These are phyloP conservation scores for Candida ponderosae DNA, from an alignment of 805 yeast species.

Conservation along the genomic window DNA sequence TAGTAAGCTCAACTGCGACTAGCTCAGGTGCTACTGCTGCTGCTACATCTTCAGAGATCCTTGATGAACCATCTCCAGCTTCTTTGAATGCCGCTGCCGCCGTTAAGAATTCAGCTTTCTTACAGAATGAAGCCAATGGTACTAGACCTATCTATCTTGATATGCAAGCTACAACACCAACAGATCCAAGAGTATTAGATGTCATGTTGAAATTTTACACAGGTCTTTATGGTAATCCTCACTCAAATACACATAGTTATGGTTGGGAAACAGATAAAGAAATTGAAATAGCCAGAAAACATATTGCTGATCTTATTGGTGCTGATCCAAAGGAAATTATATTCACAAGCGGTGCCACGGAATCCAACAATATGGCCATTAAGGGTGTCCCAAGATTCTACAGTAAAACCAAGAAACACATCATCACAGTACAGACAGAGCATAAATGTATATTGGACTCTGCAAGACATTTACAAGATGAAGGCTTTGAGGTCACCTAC, in stretches of 20 bases:
- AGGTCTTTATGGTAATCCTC: conserved; percentile 96
- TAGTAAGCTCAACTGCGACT: too few species aligned
- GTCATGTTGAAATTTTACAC: conserved; percentile 81
- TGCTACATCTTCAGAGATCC: conserved; percentile 9
- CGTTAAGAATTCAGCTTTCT: conserved; percentile 30
- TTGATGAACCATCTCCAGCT: conserved; percentile 2
- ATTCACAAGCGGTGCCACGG: conserved; percentile 97
- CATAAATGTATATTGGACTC: conserved; percentile 99
- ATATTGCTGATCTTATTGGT: conserved; percentile 75
- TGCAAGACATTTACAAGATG: conserved; percentile 89
- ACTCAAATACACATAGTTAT: conserved; percentile 91
- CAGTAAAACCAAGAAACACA: conserved; percentile 81
- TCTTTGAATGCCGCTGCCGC: conserved; percentile 11
- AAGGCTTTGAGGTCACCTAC: conserved; percentile 94
- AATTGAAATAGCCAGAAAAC: conserved; percentile 77
- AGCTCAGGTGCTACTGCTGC: conserved; percentile 9
- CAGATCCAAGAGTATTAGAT: conserved; percentile 93
- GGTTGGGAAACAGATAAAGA: conserved; percentile 98
- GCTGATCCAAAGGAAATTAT: conserved; percentile 97
- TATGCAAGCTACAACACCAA: conserved; percentile 98
- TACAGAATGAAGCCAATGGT: conserved; percentile 40
- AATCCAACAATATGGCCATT: conserved; percentile 87
- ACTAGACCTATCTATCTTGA: conserved; percentile 91
- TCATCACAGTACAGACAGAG: conserved; percentile 94
- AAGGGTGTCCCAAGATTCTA: conserved; percentile 96